These are phyloP conservation scores for Colletotrichum tropicale DNA, from an alignment of 2,329 filamentous ascomycete genomes.

Conservation along the genomic window DNA sequence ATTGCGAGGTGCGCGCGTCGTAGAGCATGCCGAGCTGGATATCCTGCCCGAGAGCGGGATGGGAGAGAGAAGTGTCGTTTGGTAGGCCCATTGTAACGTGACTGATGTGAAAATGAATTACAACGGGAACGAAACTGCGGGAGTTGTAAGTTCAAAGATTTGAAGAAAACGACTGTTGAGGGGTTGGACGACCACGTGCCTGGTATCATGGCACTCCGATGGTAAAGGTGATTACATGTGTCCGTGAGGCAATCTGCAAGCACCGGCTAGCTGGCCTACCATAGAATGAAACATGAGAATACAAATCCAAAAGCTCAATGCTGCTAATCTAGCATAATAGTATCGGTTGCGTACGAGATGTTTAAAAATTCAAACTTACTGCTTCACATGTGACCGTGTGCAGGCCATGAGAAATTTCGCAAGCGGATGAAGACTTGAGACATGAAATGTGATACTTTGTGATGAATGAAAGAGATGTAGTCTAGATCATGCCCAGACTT, in stretches of 20 bases:
- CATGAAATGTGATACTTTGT: not conserved
- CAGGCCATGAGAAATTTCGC: not conserved
- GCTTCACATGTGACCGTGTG: not conserved
- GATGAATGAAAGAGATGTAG: not conserved
- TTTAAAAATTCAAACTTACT: not conserved
- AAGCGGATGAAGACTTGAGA: not conserved
- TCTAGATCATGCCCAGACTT: accelerated
- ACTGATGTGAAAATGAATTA: too few relatives aligned
- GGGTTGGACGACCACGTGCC: not conserved
- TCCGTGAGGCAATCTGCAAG: not conserved
- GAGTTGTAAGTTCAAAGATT: not conserved
- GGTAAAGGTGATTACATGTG: not conserved
- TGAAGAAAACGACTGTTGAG: not conserved
- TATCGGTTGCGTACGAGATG: not conserved
- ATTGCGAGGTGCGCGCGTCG: not conserved
- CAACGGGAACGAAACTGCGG: too few relatives aligned
- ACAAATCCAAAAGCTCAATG: not conserved
- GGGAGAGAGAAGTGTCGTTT: not conserved
- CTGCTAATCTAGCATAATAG: too few relatives aligned
- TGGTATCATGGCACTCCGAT: not conserved
- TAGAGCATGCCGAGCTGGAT: not conserved
- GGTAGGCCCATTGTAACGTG: not conserved
- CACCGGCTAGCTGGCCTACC: not conserved
- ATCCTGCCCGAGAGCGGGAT: not conserved
- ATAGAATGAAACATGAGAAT: not conserved